Evolutionary conservation across 352 stramenopile species (phyloP).

Genomic region (Halophytophthora polymorphica): DNA sequence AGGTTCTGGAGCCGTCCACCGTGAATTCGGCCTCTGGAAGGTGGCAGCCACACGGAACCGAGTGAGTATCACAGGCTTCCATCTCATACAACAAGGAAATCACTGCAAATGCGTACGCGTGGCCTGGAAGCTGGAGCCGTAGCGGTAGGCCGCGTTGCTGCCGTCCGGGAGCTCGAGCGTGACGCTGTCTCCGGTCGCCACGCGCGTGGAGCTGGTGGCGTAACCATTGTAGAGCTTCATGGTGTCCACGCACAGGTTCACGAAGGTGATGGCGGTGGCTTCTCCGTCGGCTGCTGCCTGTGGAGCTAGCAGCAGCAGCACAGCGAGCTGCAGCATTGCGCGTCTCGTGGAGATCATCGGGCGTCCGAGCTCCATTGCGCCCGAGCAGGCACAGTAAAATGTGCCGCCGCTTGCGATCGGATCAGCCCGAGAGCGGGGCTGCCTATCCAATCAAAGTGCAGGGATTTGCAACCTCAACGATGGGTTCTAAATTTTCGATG

Average conservation of each 20-base stretch:
- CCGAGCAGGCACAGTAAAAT: no score
- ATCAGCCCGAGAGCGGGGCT: no score
- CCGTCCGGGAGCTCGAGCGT: slow-evolving; percentile 23
- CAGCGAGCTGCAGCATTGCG: not conserved
- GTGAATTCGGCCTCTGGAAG: slow-evolving; percentile 67
- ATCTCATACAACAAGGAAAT: not conserved
- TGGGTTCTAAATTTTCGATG: no score
- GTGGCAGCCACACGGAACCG: not conserved
- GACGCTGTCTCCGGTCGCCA: slow-evolving; percentile 14
- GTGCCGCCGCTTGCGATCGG: no score
- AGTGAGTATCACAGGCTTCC: not conserved
- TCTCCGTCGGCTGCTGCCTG: slow-evolving; percentile 1
- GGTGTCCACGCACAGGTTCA: slow-evolving; percentile 36
- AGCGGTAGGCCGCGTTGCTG: slow-evolving; percentile 30
- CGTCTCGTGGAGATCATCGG: not conserved
- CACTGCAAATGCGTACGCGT: slow-evolving; percentile 15
- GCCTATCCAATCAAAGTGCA: no score
- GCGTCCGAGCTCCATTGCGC: no score
- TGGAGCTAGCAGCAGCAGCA: slow-evolving; percentile 12
- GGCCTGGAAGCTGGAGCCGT: slow-evolving; percentile 26
- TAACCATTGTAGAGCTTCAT: slow-evolving; percentile 37
- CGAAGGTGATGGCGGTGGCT: slow-evolving; percentile 33
- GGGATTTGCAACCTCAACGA: no score
- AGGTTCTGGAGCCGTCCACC: slow-evolving; percentile 43
- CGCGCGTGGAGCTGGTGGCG: slow-evolving; percentile 11